Base-by-base conservation (phyloP, 129 eudicot species). In the Flaveria trinervia region DNA sequence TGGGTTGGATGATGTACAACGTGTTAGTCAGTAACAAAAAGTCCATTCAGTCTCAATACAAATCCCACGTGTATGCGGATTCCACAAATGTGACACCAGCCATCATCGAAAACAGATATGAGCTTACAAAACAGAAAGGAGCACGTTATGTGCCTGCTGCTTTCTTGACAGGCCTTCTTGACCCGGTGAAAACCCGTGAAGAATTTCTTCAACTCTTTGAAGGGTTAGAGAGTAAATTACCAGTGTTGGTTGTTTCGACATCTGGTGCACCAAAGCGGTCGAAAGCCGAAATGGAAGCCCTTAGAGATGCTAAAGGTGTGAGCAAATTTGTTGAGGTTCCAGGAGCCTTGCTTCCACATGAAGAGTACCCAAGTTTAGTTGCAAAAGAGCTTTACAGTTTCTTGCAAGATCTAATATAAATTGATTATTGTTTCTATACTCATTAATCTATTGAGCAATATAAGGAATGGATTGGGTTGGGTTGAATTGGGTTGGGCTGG, bases 1-100 rank as follows among this genome's bases (percentile, higher is more conserved):
- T 93, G 6, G 98, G 98, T 62, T 93, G 98, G 98, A 93, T 93
- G 98, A 87, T 93, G 98, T 93, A 93, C 56, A 91, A 89, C 41
- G 70, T 93, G 49, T 90, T 91, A 23, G 97, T 93, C 80, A 89
- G 98, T 76, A 93, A 93, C 77, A 93, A 91, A 75, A 93, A 87
- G 77, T 69, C 98, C 67, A 93, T 93, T 17, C 70, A 79, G 60
- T 93, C 97, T 4, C 97, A 93, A 81, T 93, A 93, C 69, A 89
- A 85, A 70, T 93, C 97, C 61, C 97, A 93, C 23, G 98, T 91
- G 16, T 93, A 93, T 30, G 89, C 98, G 9, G 82, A 91, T 71
- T 85, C 98, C 30, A 75, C 79, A 74, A 93, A 93, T 25, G 97
- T 93, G 82, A 93, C 96, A 25, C 92, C 83, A 18, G 80, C 56